These are phyloP conservation scores for Galeopsis tetrahit DNA, from an alignment of 257 asterid genomes.

Conservation along the genomic window DNA sequence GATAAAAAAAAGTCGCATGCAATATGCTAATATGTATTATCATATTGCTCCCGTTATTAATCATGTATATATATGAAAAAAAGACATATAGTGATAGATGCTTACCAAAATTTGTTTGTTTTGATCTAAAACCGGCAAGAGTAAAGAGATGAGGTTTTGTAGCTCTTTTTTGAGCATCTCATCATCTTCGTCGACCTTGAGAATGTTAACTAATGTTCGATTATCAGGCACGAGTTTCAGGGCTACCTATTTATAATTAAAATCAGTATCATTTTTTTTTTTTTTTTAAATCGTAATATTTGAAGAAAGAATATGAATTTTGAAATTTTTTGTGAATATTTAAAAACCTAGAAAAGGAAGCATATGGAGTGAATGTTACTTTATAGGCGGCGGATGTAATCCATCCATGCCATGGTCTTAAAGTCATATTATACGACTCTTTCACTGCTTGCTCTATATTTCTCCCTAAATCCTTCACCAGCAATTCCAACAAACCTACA, in stretches of 20 bases:
- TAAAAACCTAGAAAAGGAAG: not conserved
- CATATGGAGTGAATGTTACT: slow-evolving; percentile 39
- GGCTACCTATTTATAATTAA: slow-evolving; percentile 59
- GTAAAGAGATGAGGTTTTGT: slow-evolving; percentile 49
- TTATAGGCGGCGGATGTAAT: slow-evolving; percentile 80
- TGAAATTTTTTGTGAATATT: too few species aligned
- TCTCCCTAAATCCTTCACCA: slow-evolving; percentile 64
- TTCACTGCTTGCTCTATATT: slow-evolving; percentile 77
- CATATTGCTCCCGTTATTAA: not conserved
- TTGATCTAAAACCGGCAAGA: slow-evolving; percentile 57
- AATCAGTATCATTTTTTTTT: not conserved
- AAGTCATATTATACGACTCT: slow-evolving; percentile 63
- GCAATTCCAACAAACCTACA: slow-evolving; percentile 55
- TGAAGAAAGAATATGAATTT: too few species aligned
- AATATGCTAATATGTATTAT: not conserved
- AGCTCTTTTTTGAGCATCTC: slow-evolving; percentile 63
- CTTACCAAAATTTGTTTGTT: slow-evolving; percentile 64
- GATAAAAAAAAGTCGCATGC: not conserved
- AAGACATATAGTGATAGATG: not conserved
- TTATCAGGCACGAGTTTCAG: slow-evolving; percentile 74
- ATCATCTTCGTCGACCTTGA: slow-evolving; percentile 54
- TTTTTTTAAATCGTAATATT: too few species aligned
- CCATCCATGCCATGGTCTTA: slow-evolving; percentile 98
- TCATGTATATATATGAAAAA: not conserved
- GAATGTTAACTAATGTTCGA: slow-evolving; percentile 46